Evolutionary conservation across 495 filamentous ascomycete species (phyloP).

Genomic region (Apiosordaria backusii): DNA sequence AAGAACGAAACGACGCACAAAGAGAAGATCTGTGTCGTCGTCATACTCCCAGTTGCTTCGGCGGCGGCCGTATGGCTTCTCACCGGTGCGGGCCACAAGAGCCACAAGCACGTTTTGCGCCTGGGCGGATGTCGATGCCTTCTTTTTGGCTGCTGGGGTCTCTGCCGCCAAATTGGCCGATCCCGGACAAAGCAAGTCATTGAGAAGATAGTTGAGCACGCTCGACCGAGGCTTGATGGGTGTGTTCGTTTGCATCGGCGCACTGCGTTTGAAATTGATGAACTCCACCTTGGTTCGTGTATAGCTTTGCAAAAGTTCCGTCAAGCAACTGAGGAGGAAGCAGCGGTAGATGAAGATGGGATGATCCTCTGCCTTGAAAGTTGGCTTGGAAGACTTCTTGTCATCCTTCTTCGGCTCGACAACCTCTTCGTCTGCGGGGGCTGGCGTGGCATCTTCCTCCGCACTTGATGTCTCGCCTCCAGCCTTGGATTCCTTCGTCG

Average conservation of each 20-base stretch:
- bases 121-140: conserved; percentile 73
- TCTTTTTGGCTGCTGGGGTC: conserved; percentile 74
- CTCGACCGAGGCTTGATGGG: conserved; percentile 92
- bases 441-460: conserved; percentile 25
- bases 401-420: conserved; percentile 41
- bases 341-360: conserved; percentile 95
- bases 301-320: conserved; percentile 89
- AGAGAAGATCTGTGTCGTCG: conserved; percentile 83
- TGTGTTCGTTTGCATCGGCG: conserved; percentile 71
- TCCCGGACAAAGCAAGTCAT: conserved; percentile 74
- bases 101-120: conserved; percentile 81
- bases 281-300: conserved; percentile 96
- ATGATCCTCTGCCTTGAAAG: conserved; percentile 89
- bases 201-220: conserved; percentile 89
- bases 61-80: conserved; percentile 54
- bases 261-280: conserved; percentile 93
- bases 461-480: conserved; percentile 22
- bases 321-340: conserved; percentile 89
- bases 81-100: conserved; percentile 81
- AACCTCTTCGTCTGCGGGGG: conserved; percentile 24
- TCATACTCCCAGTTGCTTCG: conserved; percentile 58
- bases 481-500: conserved; percentile 51
- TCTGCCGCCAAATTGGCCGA: conserved; percentile 68
- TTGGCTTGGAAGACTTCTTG: conserved; percentile 68
- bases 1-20: conserved; percentile 89